Percentiles rank a stretch among this genome's conserved stretches.
phyloP scores from a whole-genome alignment of 148 eudicot genomes.

The Pharnaceum exiguum region DNA sequence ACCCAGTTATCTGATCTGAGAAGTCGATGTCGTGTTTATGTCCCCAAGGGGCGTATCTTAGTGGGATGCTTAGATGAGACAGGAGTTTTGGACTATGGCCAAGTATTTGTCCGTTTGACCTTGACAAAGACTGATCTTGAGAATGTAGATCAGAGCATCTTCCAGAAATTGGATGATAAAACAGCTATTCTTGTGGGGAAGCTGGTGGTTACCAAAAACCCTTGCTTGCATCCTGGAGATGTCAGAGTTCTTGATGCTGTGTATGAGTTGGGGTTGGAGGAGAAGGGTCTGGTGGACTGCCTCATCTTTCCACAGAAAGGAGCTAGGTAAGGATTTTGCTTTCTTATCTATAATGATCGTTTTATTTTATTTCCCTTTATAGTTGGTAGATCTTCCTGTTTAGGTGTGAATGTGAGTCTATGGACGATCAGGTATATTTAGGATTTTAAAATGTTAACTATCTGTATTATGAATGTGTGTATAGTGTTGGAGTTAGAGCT shows the following conservation, averaged over 20 bases:
- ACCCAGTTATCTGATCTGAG: conserved; percentile 64
- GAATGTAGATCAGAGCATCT: conserved; percentile 36
- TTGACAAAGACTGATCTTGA: conserved; percentile 56
- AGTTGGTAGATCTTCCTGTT: too few relatives aligned
- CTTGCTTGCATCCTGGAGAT: conserved; percentile 99
- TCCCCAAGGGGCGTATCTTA: conserved; percentile 77
- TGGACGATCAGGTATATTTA: too few relatives aligned
- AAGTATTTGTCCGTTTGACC: conserved; percentile 71
- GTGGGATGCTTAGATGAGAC: conserved; percentile 92
- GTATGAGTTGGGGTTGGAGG: conserved; percentile 56
- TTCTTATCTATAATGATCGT: too few relatives aligned
- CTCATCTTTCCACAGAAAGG: conserved; percentile 92
- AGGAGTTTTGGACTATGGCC: conserved; percentile 76
- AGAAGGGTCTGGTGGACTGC: conserved; percentile 67
- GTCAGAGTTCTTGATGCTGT: conserved; percentile 92
- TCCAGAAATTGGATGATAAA: conserved; percentile 58
- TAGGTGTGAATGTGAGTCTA: too few relatives aligned
- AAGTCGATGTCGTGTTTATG: conserved; percentile 73
- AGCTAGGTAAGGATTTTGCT: conserved; percentile 65
- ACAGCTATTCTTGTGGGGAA: conserved; percentile 62
- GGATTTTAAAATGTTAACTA: too few relatives aligned
- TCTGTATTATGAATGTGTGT: too few relatives aligned
- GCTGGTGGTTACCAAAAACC: conserved; percentile 91
- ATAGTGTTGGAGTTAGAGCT: too few relatives aligned
- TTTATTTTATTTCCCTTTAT: too few relatives aligned